A percentile compares a stretch with the other conserved stretches of the same genome.
Conservation (phyloP, 2,329 filamentous ascomycete species). For the Sphaerulina vaccinii region DNA sequence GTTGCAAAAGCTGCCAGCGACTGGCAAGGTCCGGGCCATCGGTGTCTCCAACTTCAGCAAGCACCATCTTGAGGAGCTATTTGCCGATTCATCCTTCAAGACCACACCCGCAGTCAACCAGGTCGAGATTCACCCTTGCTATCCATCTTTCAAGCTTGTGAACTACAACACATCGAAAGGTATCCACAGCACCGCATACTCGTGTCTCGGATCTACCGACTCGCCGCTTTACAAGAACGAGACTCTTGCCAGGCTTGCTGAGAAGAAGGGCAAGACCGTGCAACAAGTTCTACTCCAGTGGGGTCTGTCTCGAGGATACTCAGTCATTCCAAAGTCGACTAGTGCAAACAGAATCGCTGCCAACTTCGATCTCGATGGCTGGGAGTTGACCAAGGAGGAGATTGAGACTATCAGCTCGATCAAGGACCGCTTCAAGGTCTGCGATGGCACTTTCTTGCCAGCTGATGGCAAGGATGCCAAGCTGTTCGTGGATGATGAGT, state of each 20-base stretch:
- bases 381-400: slow-evolving; percentile 71
- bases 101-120: slow-evolving; percentile 72
- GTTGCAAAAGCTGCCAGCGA: slow-evolving; percentile 53
- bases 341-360: slow-evolving; percentile 69
- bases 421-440: slow-evolving; percentile 78
- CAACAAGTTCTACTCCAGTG: slow-evolving; percentile 78
- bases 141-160: slow-evolving; percentile 76
- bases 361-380: slow-evolving; percentile 74
- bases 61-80: slow-evolving; percentile 70
- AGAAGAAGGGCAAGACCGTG: slow-evolving; percentile 64
- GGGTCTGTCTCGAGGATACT: slow-evolving; percentile 78
- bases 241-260: slow-evolving; percentile 58
- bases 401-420: slow-evolving; percentile 66
- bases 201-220: slow-evolving; percentile 69
- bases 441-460: slow-evolving; percentile 48
- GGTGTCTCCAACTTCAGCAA: slow-evolving; percentile 80
- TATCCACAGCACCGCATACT: slow-evolving; percentile 74
- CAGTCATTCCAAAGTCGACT: slow-evolving; percentile 82
- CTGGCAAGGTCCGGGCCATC: slow-evolving; percentile 74
- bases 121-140: slow-evolving; percentile 77
- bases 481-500: slow-evolving; percentile 22
- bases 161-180: slow-evolving; percentile 69
- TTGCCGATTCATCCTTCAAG: slow-evolving; percentile 64
- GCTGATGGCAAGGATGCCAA: slow-evolving; percentile 20
- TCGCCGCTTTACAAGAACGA: slow-evolving; percentile 68